phyloP scores from a whole-genome alignment of 2,329 filamentous ascomycete species.

The Aureobasidium sp. region DNA sequence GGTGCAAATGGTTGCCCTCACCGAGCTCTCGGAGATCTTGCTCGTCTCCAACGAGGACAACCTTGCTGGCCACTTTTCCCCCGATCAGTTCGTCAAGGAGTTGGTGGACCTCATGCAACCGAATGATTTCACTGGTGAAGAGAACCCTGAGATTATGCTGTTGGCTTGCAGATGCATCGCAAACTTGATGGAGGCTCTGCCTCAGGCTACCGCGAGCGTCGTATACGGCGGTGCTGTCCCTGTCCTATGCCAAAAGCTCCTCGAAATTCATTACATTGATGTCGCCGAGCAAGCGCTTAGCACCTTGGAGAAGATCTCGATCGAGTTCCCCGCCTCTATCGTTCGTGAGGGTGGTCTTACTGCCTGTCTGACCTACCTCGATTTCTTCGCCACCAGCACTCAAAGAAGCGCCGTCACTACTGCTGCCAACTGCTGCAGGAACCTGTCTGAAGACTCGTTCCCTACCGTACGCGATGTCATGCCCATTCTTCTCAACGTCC shows the following conservation, averaged over 20 bases:
- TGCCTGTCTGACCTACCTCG: slow-evolving; percentile 90
- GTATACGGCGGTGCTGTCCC: slow-evolving; percentile 97
- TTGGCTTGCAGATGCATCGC: slow-evolving; percentile 91
- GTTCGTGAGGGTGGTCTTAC: slow-evolving; percentile 92
- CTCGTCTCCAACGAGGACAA: slow-evolving; percentile 96
- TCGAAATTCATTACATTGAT: slow-evolving; percentile 96
- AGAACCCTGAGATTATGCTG: slow-evolving; percentile 96
- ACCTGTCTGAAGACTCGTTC: slow-evolving; percentile 92
- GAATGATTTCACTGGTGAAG: slow-evolving; percentile 69
- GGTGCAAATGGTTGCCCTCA: slow-evolving; percentile 81
- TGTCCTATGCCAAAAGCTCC: slow-evolving; percentile 84
- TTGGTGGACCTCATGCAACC: slow-evolving; percentile 87
- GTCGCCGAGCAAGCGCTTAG: slow-evolving; percentile 94
- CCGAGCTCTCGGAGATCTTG: slow-evolving; percentile 87
- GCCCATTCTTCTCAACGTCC: slow-evolving; percentile 85
- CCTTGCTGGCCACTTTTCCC: slow-evolving; percentile 86
- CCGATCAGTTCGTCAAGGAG: slow-evolving; percentile 93
- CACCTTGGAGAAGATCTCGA: slow-evolving; percentile 94
- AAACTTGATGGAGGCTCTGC: slow-evolving; percentile 95
- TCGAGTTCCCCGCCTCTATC: slow-evolving; percentile 90
- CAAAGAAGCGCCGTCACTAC: slow-evolving; percentile 95
- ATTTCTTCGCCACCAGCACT: slow-evolving; percentile 96
- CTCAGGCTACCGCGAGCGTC: slow-evolving; percentile 86
- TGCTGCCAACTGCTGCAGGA: slow-evolving; percentile 95
- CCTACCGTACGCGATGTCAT: slow-evolving; percentile 88